Evolutionary conservation across 1,284 basidiomycete genomes (phyloP).

Genomic region (Ustilago cynodontis): DNA sequence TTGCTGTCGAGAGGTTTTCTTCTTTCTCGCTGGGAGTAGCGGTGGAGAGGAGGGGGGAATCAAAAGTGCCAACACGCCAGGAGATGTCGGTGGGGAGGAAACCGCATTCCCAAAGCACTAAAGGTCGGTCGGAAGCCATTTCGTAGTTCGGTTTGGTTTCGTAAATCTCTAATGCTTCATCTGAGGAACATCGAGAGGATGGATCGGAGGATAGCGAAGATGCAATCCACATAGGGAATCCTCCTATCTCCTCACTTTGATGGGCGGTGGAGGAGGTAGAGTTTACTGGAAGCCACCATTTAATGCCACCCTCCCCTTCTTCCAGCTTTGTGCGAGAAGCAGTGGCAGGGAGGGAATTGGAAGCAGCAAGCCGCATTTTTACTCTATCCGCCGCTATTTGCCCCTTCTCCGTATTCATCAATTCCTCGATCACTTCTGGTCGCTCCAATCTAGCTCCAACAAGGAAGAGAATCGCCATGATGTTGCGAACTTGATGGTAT

Average conservation of each 20-base stretch:
- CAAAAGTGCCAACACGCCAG: constrained; percentile 79
- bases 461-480: constrained; percentile 91
- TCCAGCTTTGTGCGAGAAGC: neutral
- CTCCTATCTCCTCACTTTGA: neutral
- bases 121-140: constrained; percentile 90
- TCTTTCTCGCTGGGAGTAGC: neutral
- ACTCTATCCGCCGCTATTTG: constrained; percentile 43
- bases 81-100: constrained; percentile 78
- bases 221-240: constrained; percentile 37
- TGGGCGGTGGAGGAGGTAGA: constrained; percentile 5
- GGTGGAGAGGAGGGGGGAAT: constrained; percentile 58
- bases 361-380: constrained; percentile 30
- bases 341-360: neutral
- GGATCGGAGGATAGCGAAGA: constrained; percentile 4
- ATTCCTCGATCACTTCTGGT: constrained; percentile 78
- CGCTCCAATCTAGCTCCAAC: constrained; percentile 85
- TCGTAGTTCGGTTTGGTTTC: constrained; percentile 84
- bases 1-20: constrained; percentile 21
- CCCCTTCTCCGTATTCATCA: constrained; percentile 78
- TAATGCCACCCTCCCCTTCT: constrained; percentile 7
- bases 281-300: constrained; percentile 50
- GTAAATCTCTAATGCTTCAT: constrained; percentile 41
- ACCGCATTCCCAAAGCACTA: constrained; percentile 91
- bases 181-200: neutral
- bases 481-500: constrained; percentile 97